Evolutionary conservation across 164 flowering plant genomes (phyloP).

Genomic region (Protea cynaroides): DNA sequence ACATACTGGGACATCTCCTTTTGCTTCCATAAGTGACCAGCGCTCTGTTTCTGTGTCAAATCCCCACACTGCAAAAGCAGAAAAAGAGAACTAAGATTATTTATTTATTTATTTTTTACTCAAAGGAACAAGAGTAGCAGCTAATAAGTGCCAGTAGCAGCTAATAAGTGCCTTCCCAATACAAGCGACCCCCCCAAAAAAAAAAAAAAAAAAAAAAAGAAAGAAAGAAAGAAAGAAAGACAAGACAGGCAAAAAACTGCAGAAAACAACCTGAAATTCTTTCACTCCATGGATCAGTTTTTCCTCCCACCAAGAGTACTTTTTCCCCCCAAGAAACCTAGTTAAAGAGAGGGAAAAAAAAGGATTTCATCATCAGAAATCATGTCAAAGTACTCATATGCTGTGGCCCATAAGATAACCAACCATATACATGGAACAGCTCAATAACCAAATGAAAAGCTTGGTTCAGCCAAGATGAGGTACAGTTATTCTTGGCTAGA

Average conservation of each 20-base stretch:
- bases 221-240: too few species aligned
- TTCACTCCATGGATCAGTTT: conserved; percentile 67
- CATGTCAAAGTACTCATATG: conserved; percentile 3
- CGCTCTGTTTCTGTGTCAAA: conserved; percentile 88
- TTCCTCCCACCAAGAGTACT: conserved; percentile 84
- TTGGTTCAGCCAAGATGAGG: neutral
- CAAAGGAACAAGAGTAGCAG: neutral
- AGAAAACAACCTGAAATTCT: conserved; percentile 62
- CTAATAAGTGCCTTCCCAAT: too few species aligned
- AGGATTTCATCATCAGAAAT: conserved; percentile 7
- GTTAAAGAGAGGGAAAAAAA: conserved; percentile 13
- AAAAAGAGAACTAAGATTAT: conserved; percentile 7
- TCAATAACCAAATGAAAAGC: neutral
- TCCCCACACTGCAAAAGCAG: conserved; percentile 67
- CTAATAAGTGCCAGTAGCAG: neutral
- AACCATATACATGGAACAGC: neutral
- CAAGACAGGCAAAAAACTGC: neutral
- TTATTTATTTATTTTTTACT: neutral
- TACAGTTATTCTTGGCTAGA: too few species aligned
- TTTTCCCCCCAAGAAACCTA: conserved; percentile 96
- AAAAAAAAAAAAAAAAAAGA: neutral
- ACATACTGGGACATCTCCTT: conserved; percentile 91
- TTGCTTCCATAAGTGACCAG: conserved; percentile 92
- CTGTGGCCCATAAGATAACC: conserved; percentile 3
- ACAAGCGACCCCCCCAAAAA: too few species aligned